Evolutionary conservation across 2,329 filamentous ascomycete genomes (phyloP).

Genomic region (Venturia nashicola): DNA sequence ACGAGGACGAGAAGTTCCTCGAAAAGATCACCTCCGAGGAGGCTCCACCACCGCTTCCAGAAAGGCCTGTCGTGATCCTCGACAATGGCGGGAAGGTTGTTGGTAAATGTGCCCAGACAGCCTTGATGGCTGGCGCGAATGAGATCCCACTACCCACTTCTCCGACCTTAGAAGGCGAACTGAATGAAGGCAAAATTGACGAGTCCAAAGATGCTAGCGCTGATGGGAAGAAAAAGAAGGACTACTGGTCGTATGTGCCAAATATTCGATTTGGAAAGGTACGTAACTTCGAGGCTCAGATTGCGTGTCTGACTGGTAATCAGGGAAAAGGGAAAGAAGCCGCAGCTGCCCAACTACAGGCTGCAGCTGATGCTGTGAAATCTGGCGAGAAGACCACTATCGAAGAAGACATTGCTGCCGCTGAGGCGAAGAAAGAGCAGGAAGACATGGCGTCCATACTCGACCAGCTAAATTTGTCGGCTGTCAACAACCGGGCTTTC

Average conservation of each 20-base stretch:
- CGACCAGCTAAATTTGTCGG: conserved; percentile 70
- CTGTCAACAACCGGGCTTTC: conserved; percentile 76
- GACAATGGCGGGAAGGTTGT: conserved; percentile 23
- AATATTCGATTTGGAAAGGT: conserved; percentile 5
- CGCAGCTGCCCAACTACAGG: conserved; percentile 21
- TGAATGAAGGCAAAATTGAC: conserved; percentile 16
- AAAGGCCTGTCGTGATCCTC: conserved; percentile 20
- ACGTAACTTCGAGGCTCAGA: background rate
- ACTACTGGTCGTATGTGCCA: conserved; percentile 10
- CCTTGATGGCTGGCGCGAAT: conserved; percentile 32
- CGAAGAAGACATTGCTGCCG: conserved; percentile 14
- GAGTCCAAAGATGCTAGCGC: conserved; percentile 7
- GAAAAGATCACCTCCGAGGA: conserved; percentile 34
- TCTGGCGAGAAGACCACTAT: conserved; percentile 18
- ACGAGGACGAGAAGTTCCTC: conserved; percentile 49
- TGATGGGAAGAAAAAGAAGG: conserved; percentile 19
- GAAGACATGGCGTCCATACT: conserved; percentile 69
- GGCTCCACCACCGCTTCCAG: conserved; percentile 27
- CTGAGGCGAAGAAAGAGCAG: conserved; percentile 41
- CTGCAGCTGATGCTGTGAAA: conserved; percentile 22
- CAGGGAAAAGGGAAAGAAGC: conserved; percentile 22
- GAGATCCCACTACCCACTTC: conserved; percentile 39
- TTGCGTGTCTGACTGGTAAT: conserved; percentile 7
- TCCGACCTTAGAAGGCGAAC: conserved; percentile 23
- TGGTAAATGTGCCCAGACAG: conserved; percentile 33